Conservation (phyloP, 495 filamentous ascomycete genomes). For the Chaetomium cochliodes region DNA sequence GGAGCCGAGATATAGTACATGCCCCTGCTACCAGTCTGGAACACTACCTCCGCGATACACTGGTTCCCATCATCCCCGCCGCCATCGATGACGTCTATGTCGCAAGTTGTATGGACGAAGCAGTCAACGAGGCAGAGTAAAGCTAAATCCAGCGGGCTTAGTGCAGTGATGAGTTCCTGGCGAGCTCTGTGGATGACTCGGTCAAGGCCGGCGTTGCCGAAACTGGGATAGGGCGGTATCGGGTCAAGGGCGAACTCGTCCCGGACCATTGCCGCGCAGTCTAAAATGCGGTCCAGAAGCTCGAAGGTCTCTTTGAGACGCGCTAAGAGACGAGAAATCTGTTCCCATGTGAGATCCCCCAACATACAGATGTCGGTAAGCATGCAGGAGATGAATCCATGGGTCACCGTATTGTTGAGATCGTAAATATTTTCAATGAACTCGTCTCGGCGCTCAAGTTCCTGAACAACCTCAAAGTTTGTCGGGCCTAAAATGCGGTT, state of each 20-base stretch:
- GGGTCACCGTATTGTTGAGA: too few relatives aligned
- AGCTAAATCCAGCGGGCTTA: neutral
- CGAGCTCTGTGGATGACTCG: neutral
- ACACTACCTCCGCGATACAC: neutral
- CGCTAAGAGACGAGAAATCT: neutral
- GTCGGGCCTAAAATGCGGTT: neutral
- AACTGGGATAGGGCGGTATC: neutral
- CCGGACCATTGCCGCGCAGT: neutral
- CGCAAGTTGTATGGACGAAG: too few relatives aligned
- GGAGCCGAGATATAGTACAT: neutral
- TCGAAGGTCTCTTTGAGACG: neutral
- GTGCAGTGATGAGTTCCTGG: neutral
- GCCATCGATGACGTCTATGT: too few relatives aligned
- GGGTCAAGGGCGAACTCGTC: neutral
- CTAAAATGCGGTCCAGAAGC: neutral
- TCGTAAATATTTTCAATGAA: too few relatives aligned
- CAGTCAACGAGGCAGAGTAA: neutral
- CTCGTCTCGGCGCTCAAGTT: neutral
- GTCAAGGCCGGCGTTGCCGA: neutral
- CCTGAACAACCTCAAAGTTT: neutral
- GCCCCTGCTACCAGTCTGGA: neutral
- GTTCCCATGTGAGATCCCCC: neutral
- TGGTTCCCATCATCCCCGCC: too few relatives aligned
- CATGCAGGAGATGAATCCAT: too few relatives aligned
- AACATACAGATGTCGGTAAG: neutral